These are phyloP conservation scores for Helenozyma rhizophorensis DNA, from an alignment of 805 yeast species.

Conservation along the genomic window DNA sequence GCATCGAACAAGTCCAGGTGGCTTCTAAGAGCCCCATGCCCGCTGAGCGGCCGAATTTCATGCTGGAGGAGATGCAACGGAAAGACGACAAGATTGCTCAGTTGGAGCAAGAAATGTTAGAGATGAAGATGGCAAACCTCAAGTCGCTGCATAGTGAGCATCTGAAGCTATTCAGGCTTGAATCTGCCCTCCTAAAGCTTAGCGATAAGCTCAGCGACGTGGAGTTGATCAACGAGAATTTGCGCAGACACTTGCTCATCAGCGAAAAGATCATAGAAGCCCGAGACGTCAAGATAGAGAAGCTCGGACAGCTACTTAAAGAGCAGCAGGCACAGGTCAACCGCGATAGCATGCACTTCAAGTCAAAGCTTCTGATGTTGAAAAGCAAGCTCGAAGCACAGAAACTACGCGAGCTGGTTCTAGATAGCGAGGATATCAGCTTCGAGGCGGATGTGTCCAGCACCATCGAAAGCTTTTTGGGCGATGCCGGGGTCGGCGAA, in stretches of 20 bases:
- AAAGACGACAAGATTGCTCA: slow-evolving; percentile 13
- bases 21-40: neutral
- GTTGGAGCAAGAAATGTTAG: slow-evolving; percentile 15
- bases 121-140: slow-evolving; percentile 16
- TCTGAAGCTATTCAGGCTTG: slow-evolving; percentile 49
- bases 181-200: slow-evolving; percentile 54
- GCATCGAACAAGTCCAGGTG: no score
- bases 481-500: neutral
- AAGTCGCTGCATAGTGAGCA: slow-evolving; percentile 37
- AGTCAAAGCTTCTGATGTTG: slow-evolving; percentile 30
- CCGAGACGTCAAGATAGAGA: slow-evolving; percentile 52
- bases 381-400: slow-evolving; percentile 14
- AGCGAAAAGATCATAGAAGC: slow-evolving; percentile 54
- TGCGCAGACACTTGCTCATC: slow-evolving; percentile 53
- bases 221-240: slow-evolving; percentile 54
- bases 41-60: slow-evolving; percentile 1
- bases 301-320: slow-evolving; percentile 45
- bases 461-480: neutral
- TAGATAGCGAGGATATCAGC: neutral
- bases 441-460: neutral
- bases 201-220: slow-evolving; percentile 57
- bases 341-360: slow-evolving; percentile 48
- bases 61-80: slow-evolving; percentile 11
- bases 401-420: slow-evolving; percentile 4
- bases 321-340: slow-evolving; percentile 48